phyloP scores from a whole-genome alignment of 768 basidiomycete species.

The Termitomyces sp. region DNA sequence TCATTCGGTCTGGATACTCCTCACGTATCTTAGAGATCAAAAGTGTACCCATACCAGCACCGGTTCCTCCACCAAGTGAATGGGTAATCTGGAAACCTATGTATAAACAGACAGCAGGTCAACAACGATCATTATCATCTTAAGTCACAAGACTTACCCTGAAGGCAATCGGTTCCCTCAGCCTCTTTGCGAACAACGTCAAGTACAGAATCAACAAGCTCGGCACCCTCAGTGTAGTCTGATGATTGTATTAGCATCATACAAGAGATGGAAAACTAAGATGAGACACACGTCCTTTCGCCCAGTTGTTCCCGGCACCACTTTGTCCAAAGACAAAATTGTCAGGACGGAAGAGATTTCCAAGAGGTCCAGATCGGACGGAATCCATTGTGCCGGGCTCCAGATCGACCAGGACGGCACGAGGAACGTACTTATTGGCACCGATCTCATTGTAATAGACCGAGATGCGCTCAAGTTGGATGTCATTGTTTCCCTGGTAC shows the following conservation, averaged over 20 bases:
- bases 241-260: not conserved
- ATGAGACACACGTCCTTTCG: constrained; percentile 87
- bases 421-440: constrained; percentile 95
- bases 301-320: constrained; percentile 99
- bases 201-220: constrained; percentile 95
- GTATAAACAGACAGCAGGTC: constrained; percentile 3
- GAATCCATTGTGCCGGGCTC: constrained; percentile 98
- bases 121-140: constrained; percentile 2
- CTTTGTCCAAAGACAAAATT: constrained; percentile 98
- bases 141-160: constrained; percentile 55
- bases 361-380: constrained; percentile 84
- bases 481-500: constrained; percentile 91
- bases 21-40: constrained; percentile 98
- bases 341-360: constrained; percentile 92
- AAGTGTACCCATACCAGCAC: constrained; percentile 99
- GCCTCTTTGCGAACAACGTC: constrained; percentile 99
- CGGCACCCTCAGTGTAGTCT: constrained; percentile 95
- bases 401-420: constrained; percentile 94
- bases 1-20: constrained; percentile 99
- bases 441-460: constrained; percentile 98
- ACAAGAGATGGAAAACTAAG: not conserved
- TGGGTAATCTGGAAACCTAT: constrained; percentile 98
- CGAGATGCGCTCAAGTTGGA: constrained; percentile 95
- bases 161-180: constrained; percentile 94
- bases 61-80: constrained; percentile 98